Evolutionary conservation across 768 basidiomycete genomes (phyloP).

Genomic region (Amanita muscaria): DNA sequence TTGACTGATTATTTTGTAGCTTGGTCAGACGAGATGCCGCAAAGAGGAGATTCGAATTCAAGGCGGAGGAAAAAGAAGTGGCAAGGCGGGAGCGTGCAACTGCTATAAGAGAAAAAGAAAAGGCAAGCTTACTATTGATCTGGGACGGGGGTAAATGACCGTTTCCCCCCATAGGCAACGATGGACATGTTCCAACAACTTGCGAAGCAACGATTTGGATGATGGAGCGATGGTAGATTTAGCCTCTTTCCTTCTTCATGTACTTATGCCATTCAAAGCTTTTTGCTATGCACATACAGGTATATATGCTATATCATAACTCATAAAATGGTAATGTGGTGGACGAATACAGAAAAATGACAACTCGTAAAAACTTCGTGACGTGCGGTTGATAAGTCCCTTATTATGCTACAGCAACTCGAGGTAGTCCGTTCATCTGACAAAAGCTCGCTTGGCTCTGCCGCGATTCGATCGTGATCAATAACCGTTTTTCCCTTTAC

Average conservation of each 20-base stretch:
- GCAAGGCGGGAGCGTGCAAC: conserved; percentile 51
- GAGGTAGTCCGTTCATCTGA: too few relatives aligned
- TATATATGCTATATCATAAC: background rate
- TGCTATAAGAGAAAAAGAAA: conserved; percentile 70
- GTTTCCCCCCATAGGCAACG: conserved; percentile 61
- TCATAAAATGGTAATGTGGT: too few relatives aligned
- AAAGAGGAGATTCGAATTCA: conserved; percentile 50
- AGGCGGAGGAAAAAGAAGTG: conserved; percentile 40
- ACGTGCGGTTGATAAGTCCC: too few relatives aligned
- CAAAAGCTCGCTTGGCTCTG: too few relatives aligned
- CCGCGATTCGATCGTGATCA: too few relatives aligned
- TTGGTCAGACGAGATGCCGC: conserved; percentile 62
- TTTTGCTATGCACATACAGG: background rate
- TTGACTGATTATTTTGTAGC: conserved; percentile 27
- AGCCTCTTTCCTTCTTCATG: background rate
- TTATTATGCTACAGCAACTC: too few relatives aligned
- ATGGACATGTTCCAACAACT: conserved; percentile 96
- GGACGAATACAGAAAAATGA: too few relatives aligned
- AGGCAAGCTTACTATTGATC: conserved; percentile 20
- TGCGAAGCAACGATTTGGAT: conserved; percentile 84
- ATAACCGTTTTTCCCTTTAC: background rate
- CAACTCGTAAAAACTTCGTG: too few relatives aligned
- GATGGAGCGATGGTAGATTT: conserved; percentile 12
- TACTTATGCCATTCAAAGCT: background rate
- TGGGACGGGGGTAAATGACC: too few relatives aligned